Evolutionary conservation across 768 basidiomycete genomes (phyloP).

Genomic region (Collybiopsis luxurians): DNA sequence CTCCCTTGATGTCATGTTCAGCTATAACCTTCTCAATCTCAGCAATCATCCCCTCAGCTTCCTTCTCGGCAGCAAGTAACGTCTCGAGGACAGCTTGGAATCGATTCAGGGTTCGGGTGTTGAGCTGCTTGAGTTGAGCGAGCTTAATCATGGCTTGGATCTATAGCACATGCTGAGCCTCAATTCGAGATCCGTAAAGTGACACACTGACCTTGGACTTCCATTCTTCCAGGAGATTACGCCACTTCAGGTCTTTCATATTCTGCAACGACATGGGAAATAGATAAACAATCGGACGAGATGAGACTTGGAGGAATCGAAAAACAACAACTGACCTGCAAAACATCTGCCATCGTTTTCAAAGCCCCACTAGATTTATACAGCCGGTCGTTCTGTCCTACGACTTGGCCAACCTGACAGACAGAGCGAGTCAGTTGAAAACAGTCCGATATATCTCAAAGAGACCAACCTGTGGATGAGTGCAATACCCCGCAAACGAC

Average conservation of each 20-base stretch:
- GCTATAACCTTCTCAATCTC: constrained; percentile 52
- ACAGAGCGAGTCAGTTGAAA: too few relatives aligned
- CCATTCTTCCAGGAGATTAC: constrained; percentile 64
- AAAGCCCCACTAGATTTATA: constrained; percentile 53
- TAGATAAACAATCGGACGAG: too few relatives aligned
- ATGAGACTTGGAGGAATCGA: too few relatives aligned
- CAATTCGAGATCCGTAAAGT: not conserved
- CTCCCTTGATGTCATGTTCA: constrained; percentile 52
- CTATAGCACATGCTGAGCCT: constrained; percentile 33
- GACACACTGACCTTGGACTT: constrained; percentile 50
- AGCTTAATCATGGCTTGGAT: constrained; percentile 50
- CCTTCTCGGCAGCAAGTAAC: constrained; percentile 56
- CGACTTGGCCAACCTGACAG: constrained; percentile 66
- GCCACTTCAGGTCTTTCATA: constrained; percentile 79
- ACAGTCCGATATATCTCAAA: too few relatives aligned
- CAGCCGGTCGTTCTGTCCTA: constrained; percentile 48
- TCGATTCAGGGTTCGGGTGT: constrained; percentile 38
- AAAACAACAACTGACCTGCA: constrained; percentile 67
- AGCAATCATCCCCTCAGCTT: constrained; percentile 48
- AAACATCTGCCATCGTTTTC: constrained; percentile 80
- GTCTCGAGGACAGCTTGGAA: constrained; percentile 55
- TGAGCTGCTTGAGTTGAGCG: constrained; percentile 63
- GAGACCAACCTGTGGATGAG: constrained; percentile 70
- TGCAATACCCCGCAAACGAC: constrained; percentile 85
- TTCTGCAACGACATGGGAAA: constrained; percentile 30